phyloP scores from a whole-genome alignment of 805 yeast species.

The Yarrowia osloensis region DNA sequence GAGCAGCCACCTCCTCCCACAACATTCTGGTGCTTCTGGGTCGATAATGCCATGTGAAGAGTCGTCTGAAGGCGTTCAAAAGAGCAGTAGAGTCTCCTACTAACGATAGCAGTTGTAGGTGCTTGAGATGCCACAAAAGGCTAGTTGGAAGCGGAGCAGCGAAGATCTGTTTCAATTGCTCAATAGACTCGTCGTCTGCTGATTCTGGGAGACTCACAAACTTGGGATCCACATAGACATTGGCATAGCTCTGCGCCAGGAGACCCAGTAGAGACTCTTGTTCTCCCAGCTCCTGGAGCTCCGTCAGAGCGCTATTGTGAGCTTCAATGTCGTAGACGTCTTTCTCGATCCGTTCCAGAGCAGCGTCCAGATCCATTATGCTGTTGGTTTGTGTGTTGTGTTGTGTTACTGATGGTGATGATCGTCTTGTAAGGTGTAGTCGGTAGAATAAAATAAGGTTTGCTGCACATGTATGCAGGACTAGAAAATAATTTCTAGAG shows the following conservation, averaged over 20 bases:
- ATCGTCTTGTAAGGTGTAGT: neutral
- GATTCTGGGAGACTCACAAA: conserved; percentile 4
- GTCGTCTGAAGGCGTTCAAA: neutral
- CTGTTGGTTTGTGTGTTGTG: neutral
- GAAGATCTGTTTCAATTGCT: neutral
- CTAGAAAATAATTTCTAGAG: conserved; percentile 14
- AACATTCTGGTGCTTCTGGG: neutral
- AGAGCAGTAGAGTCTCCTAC: neutral
- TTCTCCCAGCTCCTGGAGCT: conserved; percentile 4
- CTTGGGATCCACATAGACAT: conserved; percentile 18
- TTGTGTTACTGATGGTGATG: neutral
- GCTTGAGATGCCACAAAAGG: conserved; percentile 8
- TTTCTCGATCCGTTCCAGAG: conserved; percentile 6
- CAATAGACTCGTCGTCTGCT: neutral
- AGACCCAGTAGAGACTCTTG: neutral
- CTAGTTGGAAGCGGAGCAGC: neutral
- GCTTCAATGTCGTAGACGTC: conserved; percentile 22
- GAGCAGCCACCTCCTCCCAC: neutral
- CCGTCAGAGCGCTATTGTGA: neutral
- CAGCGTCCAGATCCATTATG: conserved; percentile 20
- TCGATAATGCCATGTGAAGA: conserved; percentile 5
- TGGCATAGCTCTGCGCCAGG: conserved; percentile 13
- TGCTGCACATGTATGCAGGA: neutral
- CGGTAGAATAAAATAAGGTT: neutral
- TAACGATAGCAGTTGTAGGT: neutral